Conservation (phyloP, 768 basidiomycete species). For the Lepiota brunneoincarnata region DNA sequence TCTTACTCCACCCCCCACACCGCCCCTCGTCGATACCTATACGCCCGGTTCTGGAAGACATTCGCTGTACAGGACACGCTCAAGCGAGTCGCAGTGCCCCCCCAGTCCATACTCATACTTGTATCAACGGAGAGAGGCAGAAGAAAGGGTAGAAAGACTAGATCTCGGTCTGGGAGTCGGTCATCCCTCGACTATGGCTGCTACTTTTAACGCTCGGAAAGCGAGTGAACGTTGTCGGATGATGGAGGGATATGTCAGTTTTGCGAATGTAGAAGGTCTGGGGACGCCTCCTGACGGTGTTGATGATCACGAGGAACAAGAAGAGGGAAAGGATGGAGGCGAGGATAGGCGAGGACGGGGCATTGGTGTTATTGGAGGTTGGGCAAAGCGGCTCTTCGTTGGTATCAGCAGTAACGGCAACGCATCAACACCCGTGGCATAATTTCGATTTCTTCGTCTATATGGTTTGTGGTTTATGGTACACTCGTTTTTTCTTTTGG, state of each 20-base stretch:
- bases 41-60: not conserved
- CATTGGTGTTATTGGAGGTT: conserved; percentile 14
- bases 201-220: conserved; percentile 20
- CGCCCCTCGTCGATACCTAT: conserved; percentile 3
- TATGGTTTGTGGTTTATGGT: no score
- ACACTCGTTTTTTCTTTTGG: no score
- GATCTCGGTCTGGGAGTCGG: not conserved
- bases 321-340: conserved; percentile 8
- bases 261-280: conserved; percentile 22
- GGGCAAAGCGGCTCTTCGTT: conserved; percentile 18
- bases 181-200: not conserved
- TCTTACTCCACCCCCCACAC: conserved; percentile 16
- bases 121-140: not conserved
- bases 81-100: not conserved
- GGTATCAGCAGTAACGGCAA: conserved; percentile 1
- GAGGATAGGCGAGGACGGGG: conserved; percentile 9
- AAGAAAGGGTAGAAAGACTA: not conserved
- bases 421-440: no score
- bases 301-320: conserved; percentile 13
- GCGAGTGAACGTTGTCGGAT: conserved; percentile 20
- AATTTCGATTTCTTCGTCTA: no score
- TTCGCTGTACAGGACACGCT: not conserved
- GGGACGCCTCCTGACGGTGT: conserved; percentile 20
- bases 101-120: conserved; percentile 2
- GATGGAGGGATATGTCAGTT: conserved; percentile 24